These are phyloP conservation scores for Picocystis sp. DNA, from an alignment of 163 green algal species.

Conservation along the genomic window DNA sequence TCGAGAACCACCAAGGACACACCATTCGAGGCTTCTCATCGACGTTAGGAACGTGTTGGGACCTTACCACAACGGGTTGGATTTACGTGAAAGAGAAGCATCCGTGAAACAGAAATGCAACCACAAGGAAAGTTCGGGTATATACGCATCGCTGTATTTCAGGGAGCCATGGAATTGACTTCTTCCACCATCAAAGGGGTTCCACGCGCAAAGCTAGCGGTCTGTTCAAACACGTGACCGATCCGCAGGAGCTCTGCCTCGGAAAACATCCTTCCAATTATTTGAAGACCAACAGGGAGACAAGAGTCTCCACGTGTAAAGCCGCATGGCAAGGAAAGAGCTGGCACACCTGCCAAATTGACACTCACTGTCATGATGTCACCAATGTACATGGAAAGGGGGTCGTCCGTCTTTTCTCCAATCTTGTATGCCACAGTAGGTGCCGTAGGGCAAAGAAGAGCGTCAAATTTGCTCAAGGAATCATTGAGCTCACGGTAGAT, in stretches of 20 bases:
- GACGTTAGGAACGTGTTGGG: too few species aligned
- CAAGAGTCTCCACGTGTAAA: slow-evolving; percentile 11
- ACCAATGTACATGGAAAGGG: slow-evolving; percentile 80
- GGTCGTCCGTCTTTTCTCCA: slow-evolving; percentile 57
- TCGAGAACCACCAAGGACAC: too few species aligned
- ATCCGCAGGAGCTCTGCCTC: slow-evolving; percentile 9
- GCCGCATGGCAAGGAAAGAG: slow-evolving; percentile 61
- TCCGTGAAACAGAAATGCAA: too few species aligned
- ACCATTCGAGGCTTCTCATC: too few species aligned
- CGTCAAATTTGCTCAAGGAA: slow-evolving; percentile 51
- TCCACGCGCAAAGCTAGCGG: neutral
- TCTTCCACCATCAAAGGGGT: too few species aligned
- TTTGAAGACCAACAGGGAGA: slow-evolving; percentile 72
- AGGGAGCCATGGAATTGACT: too few species aligned
- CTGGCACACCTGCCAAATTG: slow-evolving; percentile 84
- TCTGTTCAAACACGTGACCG: slow-evolving; percentile 2
- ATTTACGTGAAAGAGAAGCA: too few species aligned
- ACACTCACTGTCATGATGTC: slow-evolving; percentile 69
- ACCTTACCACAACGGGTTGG: too few species aligned
- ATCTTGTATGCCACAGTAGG: slow-evolving; percentile 64
- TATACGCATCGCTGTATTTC: too few species aligned
- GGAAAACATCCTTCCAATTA: slow-evolving; percentile 61
- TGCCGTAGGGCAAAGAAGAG: slow-evolving; percentile 59
- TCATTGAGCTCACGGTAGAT: slow-evolving; percentile 51
- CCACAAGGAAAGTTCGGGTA: too few species aligned